Percentiles rank a stretch among this genome's conserved stretches.
Evolutionary conservation across 2,329 filamentous ascomycete genomes (phyloP).

Genomic region (Epichloe amarillans): DNA sequence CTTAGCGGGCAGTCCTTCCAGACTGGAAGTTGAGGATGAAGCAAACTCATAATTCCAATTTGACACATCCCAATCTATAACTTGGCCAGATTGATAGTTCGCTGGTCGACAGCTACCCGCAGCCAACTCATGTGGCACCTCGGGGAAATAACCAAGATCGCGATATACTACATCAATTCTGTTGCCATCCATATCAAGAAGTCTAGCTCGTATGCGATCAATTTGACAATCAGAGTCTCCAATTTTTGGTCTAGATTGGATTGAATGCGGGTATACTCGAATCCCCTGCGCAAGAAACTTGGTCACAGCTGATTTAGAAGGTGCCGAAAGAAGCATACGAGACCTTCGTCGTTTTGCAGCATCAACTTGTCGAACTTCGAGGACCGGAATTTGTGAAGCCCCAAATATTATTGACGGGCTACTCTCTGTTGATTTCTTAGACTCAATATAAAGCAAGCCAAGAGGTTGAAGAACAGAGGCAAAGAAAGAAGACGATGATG

Average conservation of each 20-base stretch:
- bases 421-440: not conserved
- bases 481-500: conserved; percentile 73
- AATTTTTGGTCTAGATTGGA: conserved; percentile 9
- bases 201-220: conserved; percentile 32
- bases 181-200: conserved; percentile 73
- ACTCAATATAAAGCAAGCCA: conserved; percentile 48
- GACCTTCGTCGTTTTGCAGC: conserved; percentile 24
- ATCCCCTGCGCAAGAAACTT: conserved; percentile 60
- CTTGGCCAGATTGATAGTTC: not conserved
- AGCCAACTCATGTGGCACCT: not conserved
- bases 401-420: conserved; percentile 32
- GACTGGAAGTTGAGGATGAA: not conserved
- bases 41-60: not conserved
- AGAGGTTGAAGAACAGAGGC: conserved; percentile 65
- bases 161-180: conserved; percentile 62
- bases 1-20: not conserved
- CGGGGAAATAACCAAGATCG: conserved; percentile 12
- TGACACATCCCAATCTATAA: not conserved
- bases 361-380: conserved; percentile 31
- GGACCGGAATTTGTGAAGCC: conserved; percentile 20
- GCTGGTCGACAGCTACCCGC: not conserved
- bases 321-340: conserved; percentile 54
- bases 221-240: not conserved
- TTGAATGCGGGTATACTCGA: conserved; percentile 43
- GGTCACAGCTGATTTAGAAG: conserved; percentile 50